phyloP scores from a whole-genome alignment of 805 yeast species.

The Candida coquimbonensis region DNA sequence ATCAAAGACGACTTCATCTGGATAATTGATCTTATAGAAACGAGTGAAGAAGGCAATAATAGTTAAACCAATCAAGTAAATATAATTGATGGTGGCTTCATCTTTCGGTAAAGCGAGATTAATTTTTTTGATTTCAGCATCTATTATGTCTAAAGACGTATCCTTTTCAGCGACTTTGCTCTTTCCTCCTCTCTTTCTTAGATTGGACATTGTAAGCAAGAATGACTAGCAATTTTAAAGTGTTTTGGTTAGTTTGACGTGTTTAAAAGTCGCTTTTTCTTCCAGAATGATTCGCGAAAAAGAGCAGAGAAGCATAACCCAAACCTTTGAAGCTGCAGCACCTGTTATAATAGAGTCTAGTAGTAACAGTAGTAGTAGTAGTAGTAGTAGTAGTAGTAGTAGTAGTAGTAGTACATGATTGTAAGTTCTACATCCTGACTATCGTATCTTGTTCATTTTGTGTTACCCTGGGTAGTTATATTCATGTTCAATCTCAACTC shows the following conservation, averaged over 20 bases:
- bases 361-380: no score
- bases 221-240: no score
- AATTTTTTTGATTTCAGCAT: background rate
- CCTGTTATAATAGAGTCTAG: no score
- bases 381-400: no score
- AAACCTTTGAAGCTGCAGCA: no score
- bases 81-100: background rate
- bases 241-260: background rate
- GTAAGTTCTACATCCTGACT: no score
- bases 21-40: slow-evolving; percentile 54
- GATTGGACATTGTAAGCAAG: background rate
- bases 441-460: no score
- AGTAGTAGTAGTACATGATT: no score
- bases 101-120: background rate
- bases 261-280: background rate
- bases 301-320: background rate
- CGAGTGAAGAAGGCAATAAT: slow-evolving; percentile 58
- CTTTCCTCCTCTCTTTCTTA: slow-evolving; percentile 9
- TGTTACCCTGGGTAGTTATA: no score
- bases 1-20: slow-evolving; percentile 76
- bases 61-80: slow-evolving; percentile 39
- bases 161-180: background rate
- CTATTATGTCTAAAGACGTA: background rate
- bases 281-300: background rate
- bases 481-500: no score